These are phyloP conservation scores for Syzygium oleosum DNA, from an alignment of 345 rosid species.

Conservation along the genomic window DNA sequence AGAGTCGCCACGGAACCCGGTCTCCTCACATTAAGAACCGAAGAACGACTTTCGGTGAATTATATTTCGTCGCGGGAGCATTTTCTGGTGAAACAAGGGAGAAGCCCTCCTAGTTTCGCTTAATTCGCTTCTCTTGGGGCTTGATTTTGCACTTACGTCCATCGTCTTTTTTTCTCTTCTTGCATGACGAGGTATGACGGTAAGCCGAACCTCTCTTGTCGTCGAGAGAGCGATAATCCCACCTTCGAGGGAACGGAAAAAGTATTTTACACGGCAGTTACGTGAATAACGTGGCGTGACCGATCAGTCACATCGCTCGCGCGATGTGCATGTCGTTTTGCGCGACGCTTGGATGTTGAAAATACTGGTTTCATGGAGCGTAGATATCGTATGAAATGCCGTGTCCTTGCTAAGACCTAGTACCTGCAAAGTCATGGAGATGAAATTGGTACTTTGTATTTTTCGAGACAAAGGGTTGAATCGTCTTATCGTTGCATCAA, in stretches of 20 bases:
- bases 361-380: accelerated
- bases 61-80: no score
- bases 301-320: accelerated
- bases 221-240: background rate
- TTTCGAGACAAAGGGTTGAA: accelerated
- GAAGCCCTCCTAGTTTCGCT: background rate
- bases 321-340: background rate
- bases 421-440: no score
- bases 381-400: background rate
- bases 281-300: accelerated
- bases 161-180: background rate
- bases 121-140: background rate
- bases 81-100: no score
- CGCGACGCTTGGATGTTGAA: accelerated
- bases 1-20: no score
- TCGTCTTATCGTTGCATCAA: accelerated
- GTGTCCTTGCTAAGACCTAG: background rate
- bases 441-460: accelerated
- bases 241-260: background rate
- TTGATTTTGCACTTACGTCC: background rate
- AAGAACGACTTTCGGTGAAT: no score
- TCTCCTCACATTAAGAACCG: no score
- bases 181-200: no score
- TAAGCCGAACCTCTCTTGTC: no score
- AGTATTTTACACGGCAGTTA: accelerated